Evolutionary conservation across 2,329 filamentous ascomycete species (phyloP), one percentile per base, ranked within the genome.

Genomic region (Penicillium griseofulvum): DNA sequence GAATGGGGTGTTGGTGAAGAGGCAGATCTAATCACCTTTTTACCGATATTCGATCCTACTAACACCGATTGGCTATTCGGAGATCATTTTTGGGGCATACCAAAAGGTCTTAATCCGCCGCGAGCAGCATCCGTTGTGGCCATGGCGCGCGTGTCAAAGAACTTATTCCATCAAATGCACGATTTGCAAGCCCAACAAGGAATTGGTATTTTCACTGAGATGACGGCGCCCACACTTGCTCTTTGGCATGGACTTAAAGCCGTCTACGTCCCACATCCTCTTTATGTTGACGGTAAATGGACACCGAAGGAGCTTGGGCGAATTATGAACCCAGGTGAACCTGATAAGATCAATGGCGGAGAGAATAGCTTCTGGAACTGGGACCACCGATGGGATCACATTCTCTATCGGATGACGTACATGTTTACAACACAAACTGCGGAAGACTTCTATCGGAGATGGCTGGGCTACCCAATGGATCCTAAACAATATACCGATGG

Each of bases 11-110:
- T 59, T 6, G 57, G 48, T 57, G 87, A 91, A 71, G 82, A 86
- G 24, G 88, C 88, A 4, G 88, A 91, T 65, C 80, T 91, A 49
- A 90, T 92, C 68, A 89, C 87, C 0, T 82, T 91, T 63, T 89
- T 90, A 69, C 89, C 89, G 0, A 80, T 91, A 38, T 91, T 91
- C 67, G 87, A 91, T 64, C 82, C 87, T 0, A 80, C 85, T 9
- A 77, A 82, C 50, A 90, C 87, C 4, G 86, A 86, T 49, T 91
- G 88, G 88, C 83, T 90, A 38, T 86, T 91, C 54, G 79, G 83
- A 5, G 79, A 86, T 57, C 87, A 90, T 61, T 81, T 88, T 16
- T 89, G 87, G 0, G 88, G 87, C 45, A 90, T 90, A 74, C 79
- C 86, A 59, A 70, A 61, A 22, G 60, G 66, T 19, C 71, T 71